Base-by-base conservation (phyloP, 2,329 filamentous ascomycete genomes). In the Fusarium pseudoanthophilum region DNA sequence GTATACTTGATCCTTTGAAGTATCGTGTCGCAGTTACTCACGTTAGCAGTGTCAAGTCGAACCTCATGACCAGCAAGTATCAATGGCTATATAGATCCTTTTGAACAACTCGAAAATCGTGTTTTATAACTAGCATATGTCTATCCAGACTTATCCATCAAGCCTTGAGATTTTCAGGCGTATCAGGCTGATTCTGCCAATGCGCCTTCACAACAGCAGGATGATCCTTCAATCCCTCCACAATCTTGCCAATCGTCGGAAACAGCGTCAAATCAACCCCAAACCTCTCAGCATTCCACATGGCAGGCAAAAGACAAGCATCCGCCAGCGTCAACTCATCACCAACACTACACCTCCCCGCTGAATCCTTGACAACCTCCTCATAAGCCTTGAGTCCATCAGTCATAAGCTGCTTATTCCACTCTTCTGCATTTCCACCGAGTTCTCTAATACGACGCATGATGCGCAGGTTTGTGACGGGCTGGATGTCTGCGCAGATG, bases 301-400 rank as follows among this genome's bases (percentile, higher is more conserved):
- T 83, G 1, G 88, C 89, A 8, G 90, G 89, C 60, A 90, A 78
- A 28, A 92, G 78, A 72, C 85, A 88, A 34, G 87, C 85, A 79
- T 92, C 90, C 7, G 90, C 90, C 73, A 91, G 69, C 0, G 86
- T 89, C 7, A 92, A 75, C 2, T 79, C 65, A 78, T 91, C 86
- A 0, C 88, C 90, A 8, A 89, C 85, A 5, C 87, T 89, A 73
- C 86, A 91, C 37, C 69, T 81, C 0, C 89, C 88, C 0, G 86
- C 83, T 13, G 77, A 80, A 66, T 60, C 75, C 26, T 67, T 71
- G 0, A 79, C 78, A 1, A 87, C 76, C 14, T 79, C 75, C 77
- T 92, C 89, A 71, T 90, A 91, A 4, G 89, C 89, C 21, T 75
- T 75, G n/a, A 92, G 79, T 0, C 89, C 89, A 13, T 85, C 82